Base-by-base conservation (phyloP, 371 early-diverging fungal species). In the Mucor lusitanicus region DNA sequence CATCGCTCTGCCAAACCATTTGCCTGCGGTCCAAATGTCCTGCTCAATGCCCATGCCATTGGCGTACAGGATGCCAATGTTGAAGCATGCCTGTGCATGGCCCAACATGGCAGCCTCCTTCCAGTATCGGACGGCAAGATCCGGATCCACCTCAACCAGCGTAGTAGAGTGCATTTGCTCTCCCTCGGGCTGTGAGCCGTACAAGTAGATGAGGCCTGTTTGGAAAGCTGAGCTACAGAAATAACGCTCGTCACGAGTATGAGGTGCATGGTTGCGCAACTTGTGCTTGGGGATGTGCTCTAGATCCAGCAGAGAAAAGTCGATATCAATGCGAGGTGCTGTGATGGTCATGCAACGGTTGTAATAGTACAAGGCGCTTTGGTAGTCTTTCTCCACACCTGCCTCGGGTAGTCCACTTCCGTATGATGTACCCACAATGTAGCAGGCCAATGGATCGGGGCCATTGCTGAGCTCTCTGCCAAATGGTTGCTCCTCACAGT, bases 1-100 rank as follows among this genome's bases (percentile, higher is more conserved):
- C n/a, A 71, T 59, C 17, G 84, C 84, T 61, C 84, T 76, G n/a
- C 78, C 77, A 65, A 83, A 83, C 81, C 81, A 83, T 65, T 77
- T 77, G 21, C 81, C 81, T 12, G 84, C 84, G 27, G 69, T 37
- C 61, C 68, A 79, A 11, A 77, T 25, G 64, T 83, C 80, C 25
- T 65, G 53, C 2, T 72, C 71, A 3, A 83, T 75, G 32, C 84
- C 81, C 74, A 81, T 78, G 13, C 80, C 80, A 57, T 83, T 83
- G 2, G 78, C 78, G 59, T 72, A 78, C 61, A 81, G 67, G 42
- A 83, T 81, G 57, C 78, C 84, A 37, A 83, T 76, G 46, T 83
- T 83, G 42, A 71, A 83, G 23, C 78, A 81, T 7, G 84, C 79
- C 61, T 83, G 81, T 1, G 84, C 84, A 56, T 83, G 80, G 9